Evolutionary conservation across 768 basidiomycete genomes (phyloP), one percentile per base, ranked within the genome.

Genomic region (Leccinum broughii): DNA sequence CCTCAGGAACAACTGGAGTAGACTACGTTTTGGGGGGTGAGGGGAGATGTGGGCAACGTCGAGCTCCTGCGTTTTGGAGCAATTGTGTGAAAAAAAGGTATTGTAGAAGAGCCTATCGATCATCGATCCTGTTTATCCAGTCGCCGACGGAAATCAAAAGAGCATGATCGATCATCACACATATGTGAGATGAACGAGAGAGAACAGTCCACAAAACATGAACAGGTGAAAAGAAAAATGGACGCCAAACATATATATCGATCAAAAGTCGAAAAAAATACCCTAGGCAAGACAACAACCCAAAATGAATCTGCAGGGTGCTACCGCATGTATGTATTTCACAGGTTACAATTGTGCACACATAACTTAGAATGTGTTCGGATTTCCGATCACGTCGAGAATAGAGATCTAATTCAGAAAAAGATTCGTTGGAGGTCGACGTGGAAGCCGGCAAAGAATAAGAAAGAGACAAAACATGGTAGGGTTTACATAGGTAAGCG

Each of bases 401-500:
- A 32, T 54, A 54, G 51, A 46, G 10, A 37, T 59, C 55, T 56
- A 60, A 48, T 20, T 37, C 24, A 46, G 34, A 35, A 28, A 20
- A 46, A 11, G 44, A 20, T 13, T 46, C 20, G 20, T 20, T 46
- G 44, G 6, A n/a, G 34, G 34, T 22, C 11, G 7, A 48, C 3
- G 56, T 24, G 8, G 8, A 17, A 44, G 50, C 9, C 10, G n/a
- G 39, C 57, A 55, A 56, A 20, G 44, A 51, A 60, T 34, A 54
- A 54, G 44, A 48, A 37, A 46, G 2, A 55, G 55, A 58, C 51
- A 22, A 17, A 24, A 26, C 11, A 34, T 37, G 17, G 9, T n/a
- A 41, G n/a, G 39, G 58, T 60, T 69, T 60, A 67, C 69, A 70
- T 70, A 56, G 62, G 62, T 64, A 63, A 61, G 52, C 24, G 39